Base-by-base conservation (phyloP, 768 basidiomycete species). In the Mycena polygramma region DNA sequence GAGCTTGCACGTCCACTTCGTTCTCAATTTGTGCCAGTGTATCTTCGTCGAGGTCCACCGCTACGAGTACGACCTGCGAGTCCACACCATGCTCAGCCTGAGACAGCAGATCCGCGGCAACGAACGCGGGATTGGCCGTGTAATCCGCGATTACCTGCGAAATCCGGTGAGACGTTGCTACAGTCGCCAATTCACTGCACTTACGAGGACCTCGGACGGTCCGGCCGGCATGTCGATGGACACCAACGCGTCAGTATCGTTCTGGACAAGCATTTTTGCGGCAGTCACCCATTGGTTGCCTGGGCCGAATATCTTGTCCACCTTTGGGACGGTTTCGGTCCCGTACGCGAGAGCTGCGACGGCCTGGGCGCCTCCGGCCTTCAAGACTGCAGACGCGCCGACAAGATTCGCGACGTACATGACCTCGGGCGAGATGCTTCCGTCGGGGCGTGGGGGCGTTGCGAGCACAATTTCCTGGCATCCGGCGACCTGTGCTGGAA, bases 221-320 rank as follows among this genome's bases (percentile, higher is more conserved):
- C 98, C 98, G 41, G 98, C 98, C 57, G 98, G 98, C 95, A 99
- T 99, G 81, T 99, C 98, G 75, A 99, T 99, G 19, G 95, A 94
- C 9, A 98, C 96, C 71, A 97, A 81, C 11, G 98, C 97, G 75
- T 97, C 94, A 15, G 97, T 97, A 78, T 99, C 98, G 80, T 99
- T 99, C 79, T 98, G 97, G 30, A 99, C 97, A 63, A 97, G 82
- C 98, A 99, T 98, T 84, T 99, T 99, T 60, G 97, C 98, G 2
- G 98, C 98, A 2, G 97, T 99, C 26, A 99, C 98, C 96, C 97
- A 99, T 80, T 99, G 98, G 79, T 99, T 99, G 30, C 98, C 98
- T 8, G 98, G 98, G 11, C 98, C 98, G 77, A 99, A 97, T 75
- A 99, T 96, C 84, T 99, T 99, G 86, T 99, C 98, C 30, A 98